phyloP scores from a whole-genome alignment of 2,329 filamentous ascomycete species.

The Neonectria neomacrospora region DNA sequence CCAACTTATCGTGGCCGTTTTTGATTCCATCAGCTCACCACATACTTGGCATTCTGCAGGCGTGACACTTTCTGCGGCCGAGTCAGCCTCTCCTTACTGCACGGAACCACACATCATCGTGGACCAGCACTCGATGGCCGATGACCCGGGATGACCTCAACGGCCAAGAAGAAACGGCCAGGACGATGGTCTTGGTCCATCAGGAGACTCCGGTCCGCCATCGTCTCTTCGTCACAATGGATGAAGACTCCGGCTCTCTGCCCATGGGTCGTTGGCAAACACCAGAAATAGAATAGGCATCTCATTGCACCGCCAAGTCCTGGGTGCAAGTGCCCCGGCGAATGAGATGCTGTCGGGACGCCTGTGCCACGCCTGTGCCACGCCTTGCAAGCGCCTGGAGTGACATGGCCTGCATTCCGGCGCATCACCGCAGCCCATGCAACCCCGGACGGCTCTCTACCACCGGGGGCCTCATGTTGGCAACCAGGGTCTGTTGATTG shows the following conservation, averaged over 20 bases:
- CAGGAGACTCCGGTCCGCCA: neutral
- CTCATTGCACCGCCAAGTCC: conserved; percentile 6
- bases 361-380: conserved; percentile 6
- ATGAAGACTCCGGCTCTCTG: neutral
- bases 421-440: conserved; percentile 21
- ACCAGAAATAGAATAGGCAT: conserved; percentile 5
- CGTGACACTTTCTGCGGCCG: neutral
- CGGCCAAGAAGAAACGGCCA: neutral
- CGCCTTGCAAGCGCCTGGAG: conserved; percentile 19
- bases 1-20: neutral
- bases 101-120: neutral
- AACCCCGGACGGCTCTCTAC: conserved; percentile 12
- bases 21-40: neutral
- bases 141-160: neutral
- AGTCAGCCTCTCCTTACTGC: conserved; percentile 1
- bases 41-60: neutral
- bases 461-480: conserved; percentile 28
- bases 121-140: neutral
- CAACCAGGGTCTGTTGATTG: conserved; percentile 34
- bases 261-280: neutral
- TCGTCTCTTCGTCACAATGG: neutral
- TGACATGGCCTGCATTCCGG: conserved; percentile 30
- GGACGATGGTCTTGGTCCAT: neutral
- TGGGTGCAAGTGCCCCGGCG: conserved; percentile 11
- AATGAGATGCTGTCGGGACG: conserved; percentile 8